Percentiles rank a stretch among this genome's conserved stretches.
These are phyloP conservation scores for Apiospora aurea DNA, from an alignment of 2,329 filamentous ascomycete genomes.

Conservation along the genomic window DNA sequence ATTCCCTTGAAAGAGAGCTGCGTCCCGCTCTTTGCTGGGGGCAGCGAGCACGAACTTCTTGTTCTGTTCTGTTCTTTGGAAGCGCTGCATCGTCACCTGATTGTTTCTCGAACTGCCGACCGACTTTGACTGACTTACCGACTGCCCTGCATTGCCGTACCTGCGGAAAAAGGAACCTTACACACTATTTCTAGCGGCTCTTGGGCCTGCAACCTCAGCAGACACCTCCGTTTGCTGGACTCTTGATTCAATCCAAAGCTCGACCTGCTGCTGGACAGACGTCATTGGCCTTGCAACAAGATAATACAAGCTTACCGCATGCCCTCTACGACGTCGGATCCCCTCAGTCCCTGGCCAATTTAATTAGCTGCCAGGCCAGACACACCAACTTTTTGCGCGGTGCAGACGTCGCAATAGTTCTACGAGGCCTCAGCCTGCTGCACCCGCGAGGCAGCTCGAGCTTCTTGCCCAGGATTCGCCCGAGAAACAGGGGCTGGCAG, in stretches of 20 bases:
- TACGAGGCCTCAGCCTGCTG: not conserved
- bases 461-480: constrained; percentile 1
- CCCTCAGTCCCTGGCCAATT: not conserved
- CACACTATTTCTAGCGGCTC: not conserved
- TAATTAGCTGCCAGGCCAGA: not conserved
- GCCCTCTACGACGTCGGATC: not conserved
- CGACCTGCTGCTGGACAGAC: constrained; percentile 21
- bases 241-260: constrained; percentile 10
- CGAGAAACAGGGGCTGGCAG: constrained; percentile 31
- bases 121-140: not conserved
- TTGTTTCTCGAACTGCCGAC: constrained; percentile 1
- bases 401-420: not conserved
- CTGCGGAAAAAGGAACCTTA: not conserved
- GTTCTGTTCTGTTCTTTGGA: constrained; percentile 19
- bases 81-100: constrained; percentile 18
- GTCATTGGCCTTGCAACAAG: constrained; percentile 15
- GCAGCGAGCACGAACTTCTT: not conserved
- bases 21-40: constrained; percentile 16
- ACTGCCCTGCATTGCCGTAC: constrained; percentile 9
- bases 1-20: constrained; percentile 6
- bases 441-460: not conserved
- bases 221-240: not conserved
- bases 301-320: constrained; percentile 10
- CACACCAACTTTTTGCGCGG: not conserved
- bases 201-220: not conserved